Conservation (phyloP, 805 yeast genomes). For the Wickerhamiella allomyrinae region DNA sequence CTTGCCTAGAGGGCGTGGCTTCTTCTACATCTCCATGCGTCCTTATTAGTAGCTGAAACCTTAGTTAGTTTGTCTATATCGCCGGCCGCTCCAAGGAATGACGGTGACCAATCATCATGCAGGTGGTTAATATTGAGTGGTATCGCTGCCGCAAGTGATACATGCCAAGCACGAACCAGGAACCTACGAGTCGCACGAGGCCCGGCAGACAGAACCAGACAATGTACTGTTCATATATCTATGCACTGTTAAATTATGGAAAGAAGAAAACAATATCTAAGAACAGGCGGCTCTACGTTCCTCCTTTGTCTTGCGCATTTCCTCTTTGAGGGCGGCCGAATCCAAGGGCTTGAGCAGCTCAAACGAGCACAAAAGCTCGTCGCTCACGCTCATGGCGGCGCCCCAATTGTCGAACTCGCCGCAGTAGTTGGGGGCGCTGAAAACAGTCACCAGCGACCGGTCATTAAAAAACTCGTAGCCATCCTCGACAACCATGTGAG, state of each 20-base stretch:
- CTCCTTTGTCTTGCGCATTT: slow-evolving; percentile 35
- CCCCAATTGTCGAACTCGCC: slow-evolving; percentile 93
- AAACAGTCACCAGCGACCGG: slow-evolving; percentile 55
- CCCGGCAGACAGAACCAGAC: no score
- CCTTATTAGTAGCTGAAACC: no score
- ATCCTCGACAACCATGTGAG: slow-evolving; percentile 79
- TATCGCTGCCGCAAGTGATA: no score
- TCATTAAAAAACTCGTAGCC: slow-evolving; percentile 69
- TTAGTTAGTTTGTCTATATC: no score
- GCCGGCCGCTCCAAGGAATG: no score
- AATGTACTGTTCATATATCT: neutral
- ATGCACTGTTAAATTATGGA: neutral
- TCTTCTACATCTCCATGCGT: no score
- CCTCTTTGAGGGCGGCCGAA: slow-evolving; percentile 81
- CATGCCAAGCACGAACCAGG: no score
- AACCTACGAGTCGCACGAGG: no score
- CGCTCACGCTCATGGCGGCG: slow-evolving; percentile 94
- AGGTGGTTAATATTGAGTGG: no score
- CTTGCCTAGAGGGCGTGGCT: no score
- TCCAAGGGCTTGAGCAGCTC: slow-evolving; percentile 90
- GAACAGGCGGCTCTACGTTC: neutral
- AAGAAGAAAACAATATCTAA: no score
- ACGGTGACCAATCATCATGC: no score
- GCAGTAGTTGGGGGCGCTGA: slow-evolving; percentile 64
- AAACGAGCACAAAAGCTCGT: slow-evolving; percentile 81